These are phyloP conservation scores for Craterostigma plantagineum DNA, from an alignment of 257 asterid genomes.

Conservation along the genomic window DNA sequence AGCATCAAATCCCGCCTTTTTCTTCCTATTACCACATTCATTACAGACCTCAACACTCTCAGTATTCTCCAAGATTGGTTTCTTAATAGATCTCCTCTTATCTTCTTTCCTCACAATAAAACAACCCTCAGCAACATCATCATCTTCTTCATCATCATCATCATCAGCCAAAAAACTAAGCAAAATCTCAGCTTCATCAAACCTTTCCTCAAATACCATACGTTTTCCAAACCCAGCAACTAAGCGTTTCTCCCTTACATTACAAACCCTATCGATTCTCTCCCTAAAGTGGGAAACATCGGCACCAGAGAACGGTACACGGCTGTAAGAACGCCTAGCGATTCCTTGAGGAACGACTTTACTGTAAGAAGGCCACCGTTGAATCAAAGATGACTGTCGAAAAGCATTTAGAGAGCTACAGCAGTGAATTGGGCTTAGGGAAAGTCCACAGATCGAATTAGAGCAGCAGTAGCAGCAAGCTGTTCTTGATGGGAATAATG, in stretches of 20 bases:
- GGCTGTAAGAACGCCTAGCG: conserved; percentile 22
- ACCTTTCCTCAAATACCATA: conserved; percentile 33
- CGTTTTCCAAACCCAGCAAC: conserved; percentile 18
- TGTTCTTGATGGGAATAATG: conserved; percentile 16
- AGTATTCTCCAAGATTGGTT: conserved; percentile 20
- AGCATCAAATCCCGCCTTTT: conserved; percentile 17
- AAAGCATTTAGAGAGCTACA: conserved; percentile 24
- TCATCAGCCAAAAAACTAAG: conserved; percentile 68
- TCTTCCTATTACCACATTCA: conserved; percentile 24
- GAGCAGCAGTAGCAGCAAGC: conserved; percentile 40
- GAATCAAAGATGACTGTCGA: conserved; percentile 69
- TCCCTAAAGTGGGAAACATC: conserved; percentile 16
- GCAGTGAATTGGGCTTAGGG: conserved; percentile 25
- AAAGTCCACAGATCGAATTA: conserved; percentile 20
- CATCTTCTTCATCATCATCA: conserved; percentile 29
- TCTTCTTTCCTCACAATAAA: conserved; percentile 22
- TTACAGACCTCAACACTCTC: conserved; percentile 12
- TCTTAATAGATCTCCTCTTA: conserved; percentile 17
- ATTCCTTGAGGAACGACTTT: conserved; percentile 30
- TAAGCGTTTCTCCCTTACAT: conserved; percentile 9
- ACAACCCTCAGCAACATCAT: conserved; percentile 35
- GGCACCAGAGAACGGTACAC: conserved; percentile 23
- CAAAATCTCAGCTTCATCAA: conserved; percentile 67
- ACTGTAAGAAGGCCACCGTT: conserved; percentile 34
- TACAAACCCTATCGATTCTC: conserved; percentile 20